phyloP scores from a whole-genome alignment of 208 protist species.

The Acanthamoeba triangularis region DNA sequence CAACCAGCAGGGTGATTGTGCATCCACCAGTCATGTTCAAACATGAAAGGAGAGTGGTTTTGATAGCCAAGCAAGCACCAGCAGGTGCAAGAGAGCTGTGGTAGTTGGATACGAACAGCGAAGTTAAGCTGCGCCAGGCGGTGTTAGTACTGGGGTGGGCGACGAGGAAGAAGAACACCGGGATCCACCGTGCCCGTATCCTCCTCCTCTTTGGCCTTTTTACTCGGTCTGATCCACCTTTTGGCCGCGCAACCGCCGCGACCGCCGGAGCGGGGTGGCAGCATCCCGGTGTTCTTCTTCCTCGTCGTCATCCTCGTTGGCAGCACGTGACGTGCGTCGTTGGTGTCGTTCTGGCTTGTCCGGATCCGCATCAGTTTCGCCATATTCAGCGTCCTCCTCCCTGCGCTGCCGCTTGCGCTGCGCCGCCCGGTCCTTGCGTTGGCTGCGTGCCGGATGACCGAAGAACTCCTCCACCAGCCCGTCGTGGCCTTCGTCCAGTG shows the following conservation, averaged over 20 bases:
- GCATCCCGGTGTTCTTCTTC: neutral
- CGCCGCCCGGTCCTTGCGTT: neutral
- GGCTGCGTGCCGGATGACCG: neutral
- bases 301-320: neutral
- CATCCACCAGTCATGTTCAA: too few species aligned
- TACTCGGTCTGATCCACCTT: neutral
- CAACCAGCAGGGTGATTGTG: too few species aligned
- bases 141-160: too few species aligned
- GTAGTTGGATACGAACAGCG: too few species aligned
- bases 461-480: neutral
- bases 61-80: too few species aligned
- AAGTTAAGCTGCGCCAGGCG: too few species aligned
- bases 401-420: conserved; percentile 13
- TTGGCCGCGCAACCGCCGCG: neutral
- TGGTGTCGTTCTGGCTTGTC: neutral
- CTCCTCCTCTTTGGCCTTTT: too few species aligned
- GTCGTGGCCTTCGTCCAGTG: neutral
- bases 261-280: neutral
- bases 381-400: neutral
- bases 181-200: too few species aligned
- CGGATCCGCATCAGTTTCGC: neutral
- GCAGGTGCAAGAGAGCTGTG: too few species aligned
- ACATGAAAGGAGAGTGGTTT: too few species aligned
- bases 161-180: too few species aligned
- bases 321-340: too few species aligned